phyloP scores from a whole-genome alignment of 257 asterid species.

The Eucommia ulmoides region DNA sequence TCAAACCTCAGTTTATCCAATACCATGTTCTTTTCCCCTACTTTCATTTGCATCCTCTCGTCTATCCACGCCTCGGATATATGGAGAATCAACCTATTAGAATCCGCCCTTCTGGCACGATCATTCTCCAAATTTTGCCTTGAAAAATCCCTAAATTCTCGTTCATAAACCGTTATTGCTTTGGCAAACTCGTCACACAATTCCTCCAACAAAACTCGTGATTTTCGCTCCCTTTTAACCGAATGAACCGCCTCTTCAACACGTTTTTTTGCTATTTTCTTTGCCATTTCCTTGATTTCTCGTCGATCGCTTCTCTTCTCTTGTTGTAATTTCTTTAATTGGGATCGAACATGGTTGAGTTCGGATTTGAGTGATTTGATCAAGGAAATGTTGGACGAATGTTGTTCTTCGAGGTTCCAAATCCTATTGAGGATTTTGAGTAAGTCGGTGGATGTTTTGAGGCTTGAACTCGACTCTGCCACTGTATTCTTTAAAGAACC shows the following conservation, averaged over 20 bases:
- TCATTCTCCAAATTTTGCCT: conserved; percentile 32
- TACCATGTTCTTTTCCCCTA: conserved; percentile 12
- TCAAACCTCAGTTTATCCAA: not conserved
- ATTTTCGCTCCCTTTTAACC: conserved; percentile 44
- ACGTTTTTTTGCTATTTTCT: conserved; percentile 24
- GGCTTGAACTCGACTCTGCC: conserved; percentile 39
- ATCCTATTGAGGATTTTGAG: conserved; percentile 70
- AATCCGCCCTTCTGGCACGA: conserved; percentile 17
- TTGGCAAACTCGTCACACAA: conserved; percentile 85
- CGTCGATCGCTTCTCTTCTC: conserved; percentile 43
- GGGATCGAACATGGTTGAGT: conserved; percentile 38
- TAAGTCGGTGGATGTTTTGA: conserved; percentile 71
- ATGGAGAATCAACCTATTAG: conserved; percentile 59
- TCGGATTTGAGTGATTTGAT: conserved; percentile 49
- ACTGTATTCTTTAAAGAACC: conserved; percentile 30
- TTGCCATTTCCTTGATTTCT: conserved; percentile 32
- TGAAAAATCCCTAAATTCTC: conserved; percentile 35
- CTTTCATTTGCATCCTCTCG: conserved; percentile 64
- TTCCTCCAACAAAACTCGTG: conserved; percentile 50
- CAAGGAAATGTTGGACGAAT: conserved; percentile 42
- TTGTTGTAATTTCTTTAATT: conserved; percentile 29
- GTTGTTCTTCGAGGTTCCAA: conserved; percentile 90
- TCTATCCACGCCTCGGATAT: conserved; percentile 94
- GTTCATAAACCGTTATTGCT: conserved; percentile 59
- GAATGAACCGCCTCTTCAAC: conserved; percentile 25